Evolutionary conservation across 345 rosid genomes (phyloP), one percentile per base, ranked within the genome.

Genomic region (Camelina sativa): DNA sequence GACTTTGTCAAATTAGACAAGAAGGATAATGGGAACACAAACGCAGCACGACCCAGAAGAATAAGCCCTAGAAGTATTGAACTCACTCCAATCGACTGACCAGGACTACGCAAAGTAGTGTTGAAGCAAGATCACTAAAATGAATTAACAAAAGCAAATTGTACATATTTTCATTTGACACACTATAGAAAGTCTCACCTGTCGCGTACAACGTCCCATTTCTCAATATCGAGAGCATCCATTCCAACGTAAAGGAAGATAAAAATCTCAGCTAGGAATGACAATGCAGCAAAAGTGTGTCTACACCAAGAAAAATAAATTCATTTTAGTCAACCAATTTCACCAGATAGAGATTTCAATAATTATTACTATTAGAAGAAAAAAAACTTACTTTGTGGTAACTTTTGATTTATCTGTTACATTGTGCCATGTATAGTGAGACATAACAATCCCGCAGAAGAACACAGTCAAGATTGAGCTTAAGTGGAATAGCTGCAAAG

Each of bases 361-460:
- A 35, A n/a, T 37, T 46, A 10, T 7, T 11, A n/a, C n/a, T n/a
- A 4, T 4, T 13, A 59, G 50, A 67, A 57, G 16, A 28, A 60
- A 52, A 52, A 17, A 60, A 47, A 76, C 91, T 4, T 84, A 94
- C 97, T 87, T 92, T 0, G 97, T 92, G 19, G 97, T 92, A 40
- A 95, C 96, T 80, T 96, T 87, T 68, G 97, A 95, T 66, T 96
- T 85, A 73, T 90, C 89, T 20, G 97, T 90, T 66, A 94, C 90
- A 53, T 94, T 92, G 67, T 94, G 97, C 99, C 99, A 92, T 10
- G 99, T 95, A 66, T 91, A 95, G 63, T 92, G 97, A 60, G 99
- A 92, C 99, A 95, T 94, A 57, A 86, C 91, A 67, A 94, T 94
- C 73, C 98, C 98, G 56, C 98, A 91, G 68, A 94, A 94, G 87